Conservation (phyloP, 441 rosid genomes). For the Rhodomyrtus psidioides region DNA sequence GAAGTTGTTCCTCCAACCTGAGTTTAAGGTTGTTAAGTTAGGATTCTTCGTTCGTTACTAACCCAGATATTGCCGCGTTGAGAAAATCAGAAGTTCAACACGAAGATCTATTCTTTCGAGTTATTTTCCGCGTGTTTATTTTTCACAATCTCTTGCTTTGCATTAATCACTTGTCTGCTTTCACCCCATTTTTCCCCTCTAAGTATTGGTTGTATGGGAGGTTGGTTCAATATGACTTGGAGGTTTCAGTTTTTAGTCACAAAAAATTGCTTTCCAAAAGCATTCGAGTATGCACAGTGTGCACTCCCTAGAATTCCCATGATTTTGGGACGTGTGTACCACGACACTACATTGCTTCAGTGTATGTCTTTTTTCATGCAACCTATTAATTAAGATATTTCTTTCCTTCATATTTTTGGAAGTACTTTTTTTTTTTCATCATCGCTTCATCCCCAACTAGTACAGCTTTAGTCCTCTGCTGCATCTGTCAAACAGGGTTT, state of each 20-base stretch:
- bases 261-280: neutral
- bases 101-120: neutral
- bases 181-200: neutral
- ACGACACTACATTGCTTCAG: neutral
- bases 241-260: neutral
- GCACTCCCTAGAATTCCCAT: neutral
- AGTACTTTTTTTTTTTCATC: neutral
- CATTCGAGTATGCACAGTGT: neutral
- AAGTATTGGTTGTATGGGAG: neutral
- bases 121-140: neutral
- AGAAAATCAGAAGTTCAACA: neutral
- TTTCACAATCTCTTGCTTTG: neutral
- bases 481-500: conserved; percentile 58
- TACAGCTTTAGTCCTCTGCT: neutral
- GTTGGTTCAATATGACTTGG: neutral
- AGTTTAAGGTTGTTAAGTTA: conserved; percentile 16
- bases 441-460: neutral
- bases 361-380: neutral
- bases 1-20: conserved; percentile 31
- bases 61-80: neutral
- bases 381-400: neutral
- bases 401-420: neutral
- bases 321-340: neutral
- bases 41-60: neutral
- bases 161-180: neutral